Evolutionary conservation across 108 stramenopile species (phyloP), one percentile per base, ranked within the genome.

Genomic region (Skeletonema menzelii): DNA sequence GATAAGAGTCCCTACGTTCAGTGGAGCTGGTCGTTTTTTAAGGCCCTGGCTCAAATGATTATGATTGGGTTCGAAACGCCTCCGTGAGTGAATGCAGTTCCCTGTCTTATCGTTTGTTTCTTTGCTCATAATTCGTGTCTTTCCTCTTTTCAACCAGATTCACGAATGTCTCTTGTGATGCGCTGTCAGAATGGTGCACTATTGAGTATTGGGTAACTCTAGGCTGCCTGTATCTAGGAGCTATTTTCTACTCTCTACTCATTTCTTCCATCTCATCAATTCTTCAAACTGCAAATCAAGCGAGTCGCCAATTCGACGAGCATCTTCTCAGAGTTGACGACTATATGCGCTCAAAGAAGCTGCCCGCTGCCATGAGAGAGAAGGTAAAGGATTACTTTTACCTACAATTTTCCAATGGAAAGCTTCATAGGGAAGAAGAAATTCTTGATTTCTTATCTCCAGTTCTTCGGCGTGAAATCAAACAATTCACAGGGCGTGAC

Each of bases 51-150:
- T 26, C 87, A 88, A 46, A 88, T 88, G 87, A 86, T 88, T 28
- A 86, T 84, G 84, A 86, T 88, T 64, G 87, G 87, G 27, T 88
- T 88, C 65, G 84, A 88, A 69, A 88, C 87, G 7, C 87, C 87
- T 11, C 85, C 87, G 72, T 73, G 56, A 71, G 82, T 80, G 57
- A 34, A 13, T 5, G 15, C 0, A 42, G 15, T 12, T 42, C 4
- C 35, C 11, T 42, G 11, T 15, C 40, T 42, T 24, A 19, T 24
- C 24, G 49, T 53, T 2, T 53, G 11, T 11, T 15, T n/a, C 14
- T 42, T 42, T n/a, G 15, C 40, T 42, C 40, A 42, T 42, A 4
- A 53, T 22, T 20, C 8, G 0, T 22, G 19, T 22, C 24, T 7
- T 22, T 10, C 7, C 22, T 53, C 1, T 19, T 47, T 47, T 53